These are phyloP conservation scores for Nephelium lappaceum DNA, from an alignment of 345 rosid species.

Conservation along the genomic window DNA sequence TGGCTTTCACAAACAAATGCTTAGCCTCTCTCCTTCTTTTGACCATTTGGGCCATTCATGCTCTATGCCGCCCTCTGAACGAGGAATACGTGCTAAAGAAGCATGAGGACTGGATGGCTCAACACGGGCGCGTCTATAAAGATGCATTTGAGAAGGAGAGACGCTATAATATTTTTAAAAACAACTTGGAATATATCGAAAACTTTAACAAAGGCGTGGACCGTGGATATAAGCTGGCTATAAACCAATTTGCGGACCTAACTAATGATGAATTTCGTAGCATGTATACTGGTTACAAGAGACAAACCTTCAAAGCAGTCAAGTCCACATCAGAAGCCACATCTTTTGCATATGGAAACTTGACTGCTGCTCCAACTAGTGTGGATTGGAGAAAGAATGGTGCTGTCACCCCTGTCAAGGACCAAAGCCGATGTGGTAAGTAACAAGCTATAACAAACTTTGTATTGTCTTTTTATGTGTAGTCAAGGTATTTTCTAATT, in stretches of 20 bases:
- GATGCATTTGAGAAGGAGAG: conserved; percentile 27
- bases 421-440: conserved; percentile 48
- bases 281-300: conserved; percentile 43
- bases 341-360: conserved; percentile 25
- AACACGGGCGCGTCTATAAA: conserved; percentile 35
- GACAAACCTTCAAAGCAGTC: neutral
- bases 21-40: conserved; percentile 24
- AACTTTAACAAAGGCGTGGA: conserved; percentile 35
- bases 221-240: conserved; percentile 48
- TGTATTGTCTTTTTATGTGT: conserved; percentile 9
- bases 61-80: conserved; percentile 23
- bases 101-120: conserved; percentile 45
- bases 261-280: conserved; percentile 55
- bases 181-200: conserved; percentile 39
- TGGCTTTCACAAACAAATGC: conserved; percentile 18
- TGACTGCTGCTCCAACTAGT: conserved; percentile 24
- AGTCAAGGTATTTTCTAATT: neutral
- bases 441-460: neutral
- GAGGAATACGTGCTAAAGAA: conserved; percentile 27
- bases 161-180: conserved; percentile 45
- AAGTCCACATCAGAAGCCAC: neutral
- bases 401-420: conserved; percentile 49
- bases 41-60: conserved; percentile 23
- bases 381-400: conserved; percentile 47
- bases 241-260: conserved; percentile 58